phyloP scores from a whole-genome alignment of 495 filamentous ascomycete genomes.

The Friedmanniomyces simplex region DNA sequence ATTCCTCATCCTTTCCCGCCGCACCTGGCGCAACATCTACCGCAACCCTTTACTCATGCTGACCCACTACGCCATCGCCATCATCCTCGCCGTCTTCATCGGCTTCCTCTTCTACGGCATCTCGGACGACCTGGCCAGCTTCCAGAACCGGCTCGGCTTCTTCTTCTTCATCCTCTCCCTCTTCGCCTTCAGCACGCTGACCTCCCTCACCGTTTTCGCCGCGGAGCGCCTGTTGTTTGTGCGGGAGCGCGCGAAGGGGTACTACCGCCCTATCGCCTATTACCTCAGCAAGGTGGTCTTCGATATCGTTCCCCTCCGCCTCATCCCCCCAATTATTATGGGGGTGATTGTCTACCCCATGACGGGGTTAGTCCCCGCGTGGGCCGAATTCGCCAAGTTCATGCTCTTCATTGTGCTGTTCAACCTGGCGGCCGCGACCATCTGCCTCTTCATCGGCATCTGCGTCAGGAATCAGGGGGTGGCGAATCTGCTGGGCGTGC shows the following conservation, averaged over 20 bases:
- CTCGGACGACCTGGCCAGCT: slow-evolving; percentile 89
- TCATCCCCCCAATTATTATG: slow-evolving; percentile 93
- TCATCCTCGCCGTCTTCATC: slow-evolving; percentile 84
- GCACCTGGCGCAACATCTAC: slow-evolving; percentile 97
- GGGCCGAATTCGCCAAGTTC: slow-evolving; percentile 80
- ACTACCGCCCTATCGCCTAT: slow-evolving; percentile 96
- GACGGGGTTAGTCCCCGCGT: slow-evolving; percentile 82
- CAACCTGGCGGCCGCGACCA: slow-evolving; percentile 84
- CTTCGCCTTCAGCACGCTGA: slow-evolving; percentile 94
- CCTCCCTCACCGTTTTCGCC: slow-evolving; percentile 86
- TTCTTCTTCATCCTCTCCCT: slow-evolving; percentile 97
- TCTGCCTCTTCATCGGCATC: slow-evolving; percentile 95
- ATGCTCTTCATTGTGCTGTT: slow-evolving; percentile 88
- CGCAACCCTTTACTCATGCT: slow-evolving; percentile 98
- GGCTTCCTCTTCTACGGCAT: slow-evolving; percentile 95
- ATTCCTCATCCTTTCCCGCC: slow-evolving; percentile 76
- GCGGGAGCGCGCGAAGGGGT: slow-evolving; percentile 90
- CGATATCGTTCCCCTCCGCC: slow-evolving; percentile 84
- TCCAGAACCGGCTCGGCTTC: slow-evolving; percentile 95
- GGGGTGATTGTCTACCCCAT: slow-evolving; percentile 97
- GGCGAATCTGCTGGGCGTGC: slow-evolving; percentile 84
- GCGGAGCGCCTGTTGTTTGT: slow-evolving; percentile 87
- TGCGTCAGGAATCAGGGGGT: slow-evolving; percentile 85
- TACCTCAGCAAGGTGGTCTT: slow-evolving; percentile 90
- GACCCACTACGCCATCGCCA: slow-evolving; percentile 97